Evolutionary conservation across 2,329 filamentous ascomycete genomes (phyloP), one percentile per base, ranked within the genome.

Genomic region (Epicoccum sorghinum): DNA sequence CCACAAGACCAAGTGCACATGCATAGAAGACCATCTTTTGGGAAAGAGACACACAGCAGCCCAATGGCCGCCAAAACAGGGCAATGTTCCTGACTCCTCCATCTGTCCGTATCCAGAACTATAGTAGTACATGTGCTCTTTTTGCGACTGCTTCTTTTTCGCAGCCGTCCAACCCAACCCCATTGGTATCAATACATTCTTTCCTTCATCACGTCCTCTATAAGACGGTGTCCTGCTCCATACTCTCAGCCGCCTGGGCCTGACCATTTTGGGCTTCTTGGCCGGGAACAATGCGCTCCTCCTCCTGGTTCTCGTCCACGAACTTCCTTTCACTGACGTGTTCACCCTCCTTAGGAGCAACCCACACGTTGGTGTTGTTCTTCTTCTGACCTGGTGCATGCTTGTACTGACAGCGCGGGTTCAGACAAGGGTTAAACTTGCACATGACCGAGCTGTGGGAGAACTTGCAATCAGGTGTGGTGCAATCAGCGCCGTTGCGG

Each of bases 291-390:
- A 96, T 86, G 46, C 90, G 78, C 76, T 96, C 91, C 71, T 91
- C 88, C 25, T 80, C 78, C 14, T 78, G 83, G 9, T 81, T 79
- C 42, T 90, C 88, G 53, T 91, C 86, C 45, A 93, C 86, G 77
- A 96, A 97, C 71, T 90, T 93, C 66, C 93, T 83, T 75, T 96
- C 91, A 69, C 91, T 96, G 44, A 96, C 87, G 73, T 96, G 91
- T 18, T 70, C 69, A 35, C 70, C 71, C 27, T 67, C 64, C 55
- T 73, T 72, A 8, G 64, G 84, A 3, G 91, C 84, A 14, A 88
- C 92, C 93, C 93, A 98, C 25, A 96, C 91, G 78, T 96, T 97
- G 74, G 84, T 86, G 45, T 90, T 91, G 46, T 58, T 64, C 65
- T 90, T 86, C 79, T 84, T 83, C 71, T 99, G 95, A 10, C 93